phyloP scores from a whole-genome alignment of 1,284 basidiomycete species.

The Phylloporus gajari region DNA sequence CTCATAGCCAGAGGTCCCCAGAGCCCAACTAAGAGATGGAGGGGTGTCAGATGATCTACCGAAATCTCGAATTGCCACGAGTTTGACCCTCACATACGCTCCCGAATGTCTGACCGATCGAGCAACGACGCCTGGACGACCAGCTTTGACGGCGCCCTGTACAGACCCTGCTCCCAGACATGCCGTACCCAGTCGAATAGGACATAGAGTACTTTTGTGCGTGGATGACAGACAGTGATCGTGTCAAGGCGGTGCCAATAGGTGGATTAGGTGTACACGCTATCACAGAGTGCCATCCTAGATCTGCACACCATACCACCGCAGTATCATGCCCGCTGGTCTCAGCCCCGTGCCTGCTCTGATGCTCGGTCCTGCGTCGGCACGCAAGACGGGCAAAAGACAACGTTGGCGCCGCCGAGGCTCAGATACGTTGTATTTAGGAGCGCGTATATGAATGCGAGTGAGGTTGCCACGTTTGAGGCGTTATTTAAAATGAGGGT shows the following conservation, averaged over 20 bases:
- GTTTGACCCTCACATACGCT: constrained; percentile 29
- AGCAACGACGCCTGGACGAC: constrained; percentile 22
- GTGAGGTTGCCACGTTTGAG: constrained; percentile 34
- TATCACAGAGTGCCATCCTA: background rate
- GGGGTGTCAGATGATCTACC: background rate
- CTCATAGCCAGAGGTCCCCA: background rate
- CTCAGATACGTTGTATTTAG: constrained; percentile 32
- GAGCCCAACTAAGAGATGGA: background rate
- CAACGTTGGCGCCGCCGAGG: constrained; percentile 41
- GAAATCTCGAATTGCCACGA: constrained; percentile 8
- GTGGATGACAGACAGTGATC: constrained; percentile 36
- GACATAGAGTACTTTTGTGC: constrained; percentile 4
- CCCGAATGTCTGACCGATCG: constrained; percentile 28
- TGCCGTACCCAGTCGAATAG: too few species aligned
- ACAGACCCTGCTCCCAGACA: constrained; percentile 15
- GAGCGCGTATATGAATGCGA: constrained; percentile 42
- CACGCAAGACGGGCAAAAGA: constrained; percentile 32
- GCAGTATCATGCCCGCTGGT: background rate
- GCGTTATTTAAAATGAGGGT: constrained; percentile 42
- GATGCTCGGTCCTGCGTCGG: constrained; percentile 3
- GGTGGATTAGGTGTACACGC: background rate
- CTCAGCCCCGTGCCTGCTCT: constrained; percentile 4
- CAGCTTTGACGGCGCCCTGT: constrained; percentile 30
- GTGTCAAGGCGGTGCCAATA: constrained; percentile 32
- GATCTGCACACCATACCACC: background rate